These are phyloP conservation scores for Zygosaccharomyces bisporus DNA, from an alignment of 805 yeast species.

Conservation along the genomic window DNA sequence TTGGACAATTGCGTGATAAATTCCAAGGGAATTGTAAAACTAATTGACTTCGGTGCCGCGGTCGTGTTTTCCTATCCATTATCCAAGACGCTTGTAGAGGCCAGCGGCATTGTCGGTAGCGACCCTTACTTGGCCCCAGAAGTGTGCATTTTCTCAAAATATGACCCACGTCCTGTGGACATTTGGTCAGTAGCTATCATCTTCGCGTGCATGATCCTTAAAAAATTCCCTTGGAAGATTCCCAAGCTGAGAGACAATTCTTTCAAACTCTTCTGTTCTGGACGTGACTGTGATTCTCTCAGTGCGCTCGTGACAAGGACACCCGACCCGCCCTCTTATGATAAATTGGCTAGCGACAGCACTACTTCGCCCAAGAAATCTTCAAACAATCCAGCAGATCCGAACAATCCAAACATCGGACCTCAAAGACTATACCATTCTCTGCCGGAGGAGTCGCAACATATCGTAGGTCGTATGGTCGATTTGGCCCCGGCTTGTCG, in stretches of 20 bases:
- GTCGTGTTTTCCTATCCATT: constrained; percentile 89
- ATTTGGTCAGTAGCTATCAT: constrained; percentile 91
- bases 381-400: constrained; percentile 33
- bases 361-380: constrained; percentile 17
- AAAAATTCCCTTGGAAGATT: constrained; percentile 92
- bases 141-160: constrained; percentile 74
- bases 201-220: constrained; percentile 86
- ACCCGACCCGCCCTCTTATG: constrained; percentile 46
- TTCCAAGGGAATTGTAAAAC: constrained; percentile 75
- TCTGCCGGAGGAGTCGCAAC: constrained; percentile 63
- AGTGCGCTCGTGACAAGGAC: constrained; percentile 55
- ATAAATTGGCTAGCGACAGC: constrained; percentile 18
- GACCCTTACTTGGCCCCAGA: constrained; percentile 93
- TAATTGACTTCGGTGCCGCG: constrained; percentile 92
- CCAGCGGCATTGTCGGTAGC: constrained; percentile 82
- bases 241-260: constrained; percentile 79
- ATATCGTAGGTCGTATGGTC: constrained; percentile 71
- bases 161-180: constrained; percentile 91
- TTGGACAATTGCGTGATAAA: constrained; percentile 89
- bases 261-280: constrained; percentile 75
- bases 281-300: constrained; percentile 63
- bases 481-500: constrained; percentile 83
- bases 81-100: constrained; percentile 63
- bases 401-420: constrained; percentile 68
- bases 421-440: constrained; percentile 69